Evolutionary conservation across 176 grass and related monocot genomes (phyloP).

Genomic region (Phragmites australis): DNA sequence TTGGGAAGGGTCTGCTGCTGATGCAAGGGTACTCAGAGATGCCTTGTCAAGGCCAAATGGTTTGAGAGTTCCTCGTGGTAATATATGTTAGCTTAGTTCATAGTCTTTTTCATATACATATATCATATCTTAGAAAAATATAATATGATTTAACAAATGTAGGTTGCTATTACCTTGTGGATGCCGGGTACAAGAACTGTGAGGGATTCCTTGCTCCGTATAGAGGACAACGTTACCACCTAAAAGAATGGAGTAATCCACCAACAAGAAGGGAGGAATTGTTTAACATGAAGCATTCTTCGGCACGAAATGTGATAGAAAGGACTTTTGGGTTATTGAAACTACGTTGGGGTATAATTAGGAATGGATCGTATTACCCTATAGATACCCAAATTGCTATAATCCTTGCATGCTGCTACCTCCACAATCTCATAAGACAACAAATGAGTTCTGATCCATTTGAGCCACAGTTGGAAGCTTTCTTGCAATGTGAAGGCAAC

Average conservation of each 20-base stretch:
- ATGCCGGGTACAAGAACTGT: background rate
- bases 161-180: slow-evolving; percentile 5
- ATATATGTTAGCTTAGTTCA: too few species aligned
- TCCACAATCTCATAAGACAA: slow-evolving; percentile 1
- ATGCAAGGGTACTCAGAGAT: slow-evolving; percentile 7
- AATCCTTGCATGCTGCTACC: slow-evolving; percentile 8
- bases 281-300: slow-evolving; percentile 6
- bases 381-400: slow-evolving; percentile 1
- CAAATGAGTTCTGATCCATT: background rate
- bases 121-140: too few species aligned
- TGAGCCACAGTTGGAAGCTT: background rate
- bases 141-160: background rate
- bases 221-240: background rate
- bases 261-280: background rate
- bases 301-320: background rate
- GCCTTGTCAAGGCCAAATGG: background rate
- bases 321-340: background rate
- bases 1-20: background rate
- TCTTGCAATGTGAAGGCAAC: background rate
- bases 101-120: too few species aligned
- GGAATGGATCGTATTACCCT: background rate
- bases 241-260: background rate
- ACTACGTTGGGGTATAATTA: background rate
- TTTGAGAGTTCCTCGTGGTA: background rate
- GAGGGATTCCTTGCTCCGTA: slow-evolving; percentile 4